Evolutionary conservation across 1,284 basidiomycete genomes (phyloP).

Genomic region (Athelia psychrophila): DNA sequence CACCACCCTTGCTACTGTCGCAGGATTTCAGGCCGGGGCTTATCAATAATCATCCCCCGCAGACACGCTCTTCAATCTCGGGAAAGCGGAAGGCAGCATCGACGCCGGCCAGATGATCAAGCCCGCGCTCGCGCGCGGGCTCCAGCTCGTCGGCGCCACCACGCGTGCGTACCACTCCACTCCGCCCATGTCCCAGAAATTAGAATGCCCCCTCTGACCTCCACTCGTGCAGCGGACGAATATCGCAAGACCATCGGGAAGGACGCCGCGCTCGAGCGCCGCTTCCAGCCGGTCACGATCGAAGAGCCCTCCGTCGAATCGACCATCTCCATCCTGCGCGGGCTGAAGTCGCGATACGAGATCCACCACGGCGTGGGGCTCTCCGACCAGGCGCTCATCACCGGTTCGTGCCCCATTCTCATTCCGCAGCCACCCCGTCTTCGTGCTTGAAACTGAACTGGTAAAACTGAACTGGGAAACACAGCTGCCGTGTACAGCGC

Average conservation of each 20-base stretch:
- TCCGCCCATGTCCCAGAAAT: too few relatives aligned
- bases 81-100: conserved; percentile 89
- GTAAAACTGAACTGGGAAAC: neutral
- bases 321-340: conserved; percentile 87
- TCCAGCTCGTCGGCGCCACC: conserved; percentile 87
- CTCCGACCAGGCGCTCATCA: conserved; percentile 83
- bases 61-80: conserved; percentile 83
- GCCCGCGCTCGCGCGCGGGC: conserved; percentile 80
- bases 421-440: neutral
- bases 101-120: conserved; percentile 93
- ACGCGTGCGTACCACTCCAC: conserved; percentile 53
- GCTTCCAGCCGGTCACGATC: conserved; percentile 87
- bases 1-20: neutral
- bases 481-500: conserved; percentile 79
- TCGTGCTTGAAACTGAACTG: too few relatives aligned
- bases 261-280: conserved; percentile 86
- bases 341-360: conserved; percentile 83
- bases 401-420: conserved; percentile 39
- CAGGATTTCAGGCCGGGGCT: conserved; percentile 8
- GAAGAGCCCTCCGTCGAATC: conserved; percentile 86
- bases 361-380: conserved; percentile 93
- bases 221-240: conserved; percentile 62
- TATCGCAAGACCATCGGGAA: conserved; percentile 92
- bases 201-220: too few relatives aligned
- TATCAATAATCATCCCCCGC: too few relatives aligned